phyloP scores from a whole-genome alignment of 192 early-diverging fungal genomes.

The Paraglomus brasilianum region DNA sequence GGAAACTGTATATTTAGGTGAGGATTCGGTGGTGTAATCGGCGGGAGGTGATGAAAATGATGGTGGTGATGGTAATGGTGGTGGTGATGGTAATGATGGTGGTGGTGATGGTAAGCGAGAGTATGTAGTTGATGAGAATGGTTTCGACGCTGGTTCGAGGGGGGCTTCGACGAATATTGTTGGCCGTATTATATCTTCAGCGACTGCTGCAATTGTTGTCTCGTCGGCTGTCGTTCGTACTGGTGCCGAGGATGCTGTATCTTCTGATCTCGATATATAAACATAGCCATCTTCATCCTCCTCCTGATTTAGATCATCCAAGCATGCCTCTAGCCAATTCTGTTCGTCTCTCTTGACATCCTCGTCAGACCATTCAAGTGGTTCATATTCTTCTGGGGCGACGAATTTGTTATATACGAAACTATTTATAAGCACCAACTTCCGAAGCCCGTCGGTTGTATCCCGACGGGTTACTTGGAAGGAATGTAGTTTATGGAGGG shows the following conservation, averaged over 20 bases:
- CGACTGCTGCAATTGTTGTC: too few relatives aligned
- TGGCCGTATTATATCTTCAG: too few relatives aligned
- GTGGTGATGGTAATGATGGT: too few relatives aligned
- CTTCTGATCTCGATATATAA: background rate
- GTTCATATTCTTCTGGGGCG: background rate
- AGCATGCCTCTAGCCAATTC: constrained; percentile 13
- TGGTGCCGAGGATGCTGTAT: background rate
- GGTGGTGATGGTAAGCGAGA: too few relatives aligned
- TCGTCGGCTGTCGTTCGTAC: too few relatives aligned
- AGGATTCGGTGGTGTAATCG: too few relatives aligned
- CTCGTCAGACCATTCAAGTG: constrained; percentile 16
- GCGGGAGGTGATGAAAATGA: too few relatives aligned
- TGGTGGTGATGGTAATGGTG: too few relatives aligned
- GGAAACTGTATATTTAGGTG: too few relatives aligned
- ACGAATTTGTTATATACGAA: constrained; percentile 4
- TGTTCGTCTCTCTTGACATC: constrained; percentile 30
- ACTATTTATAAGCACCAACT: constrained; percentile 12
- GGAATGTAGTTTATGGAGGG: constrained; percentile 6
- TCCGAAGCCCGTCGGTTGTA: background rate
- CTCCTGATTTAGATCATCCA: constrained; percentile 12
- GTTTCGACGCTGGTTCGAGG: too few relatives aligned
- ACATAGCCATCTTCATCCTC: constrained; percentile 20
- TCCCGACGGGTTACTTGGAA: background rate
- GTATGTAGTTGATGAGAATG: too few relatives aligned
- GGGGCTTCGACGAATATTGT: too few relatives aligned